A percentile compares a stretch with the other conserved stretches of the same genome.
Evolutionary conservation across 148 eudicot genomes (phyloP).

Genomic region (Euryodendron excelsum): DNA sequence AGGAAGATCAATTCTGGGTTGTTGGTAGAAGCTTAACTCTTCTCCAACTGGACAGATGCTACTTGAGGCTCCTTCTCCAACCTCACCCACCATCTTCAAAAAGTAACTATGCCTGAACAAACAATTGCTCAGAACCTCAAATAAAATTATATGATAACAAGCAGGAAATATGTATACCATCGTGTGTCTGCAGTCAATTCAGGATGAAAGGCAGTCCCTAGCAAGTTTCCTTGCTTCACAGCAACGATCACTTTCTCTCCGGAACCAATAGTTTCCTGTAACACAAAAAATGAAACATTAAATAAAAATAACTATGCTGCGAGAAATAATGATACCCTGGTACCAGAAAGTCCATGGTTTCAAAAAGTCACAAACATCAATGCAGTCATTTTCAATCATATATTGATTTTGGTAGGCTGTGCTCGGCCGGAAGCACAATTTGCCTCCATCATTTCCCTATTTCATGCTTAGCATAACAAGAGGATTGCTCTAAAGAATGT

Average conservation of each 20-base stretch:
- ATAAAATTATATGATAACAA: not conserved
- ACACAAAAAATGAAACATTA: constrained; percentile 10
- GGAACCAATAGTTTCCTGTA: constrained; percentile 44
- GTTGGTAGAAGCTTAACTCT: constrained; percentile 29
- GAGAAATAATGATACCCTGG: not conserved
- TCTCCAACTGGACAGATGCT: constrained; percentile 36
- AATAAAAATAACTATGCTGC: not conserved
- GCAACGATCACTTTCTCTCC: constrained; percentile 79
- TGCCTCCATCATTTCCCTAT: not conserved
- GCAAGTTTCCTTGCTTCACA: constrained; percentile 79
- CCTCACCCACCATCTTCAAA: constrained; percentile 66
- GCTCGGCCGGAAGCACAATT: not conserved
- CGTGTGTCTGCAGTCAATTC: constrained; percentile 87
- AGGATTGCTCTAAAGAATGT: not conserved
- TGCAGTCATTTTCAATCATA: not conserved
- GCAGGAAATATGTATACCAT: constrained; percentile 40
- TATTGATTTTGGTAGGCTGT: not conserved
- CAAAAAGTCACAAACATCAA: not conserved
- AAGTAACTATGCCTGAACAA: constrained; percentile 83
- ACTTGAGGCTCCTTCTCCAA: constrained; percentile 41
- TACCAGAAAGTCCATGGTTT: not conserved
- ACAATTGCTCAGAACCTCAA: not conserved
- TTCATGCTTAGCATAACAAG: not conserved
- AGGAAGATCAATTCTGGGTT: constrained; percentile 56
- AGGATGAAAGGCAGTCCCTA: constrained; percentile 95